Conservation (phyloP, 2,329 filamentous ascomycete genomes). For the Alternaria sp. region DNA sequence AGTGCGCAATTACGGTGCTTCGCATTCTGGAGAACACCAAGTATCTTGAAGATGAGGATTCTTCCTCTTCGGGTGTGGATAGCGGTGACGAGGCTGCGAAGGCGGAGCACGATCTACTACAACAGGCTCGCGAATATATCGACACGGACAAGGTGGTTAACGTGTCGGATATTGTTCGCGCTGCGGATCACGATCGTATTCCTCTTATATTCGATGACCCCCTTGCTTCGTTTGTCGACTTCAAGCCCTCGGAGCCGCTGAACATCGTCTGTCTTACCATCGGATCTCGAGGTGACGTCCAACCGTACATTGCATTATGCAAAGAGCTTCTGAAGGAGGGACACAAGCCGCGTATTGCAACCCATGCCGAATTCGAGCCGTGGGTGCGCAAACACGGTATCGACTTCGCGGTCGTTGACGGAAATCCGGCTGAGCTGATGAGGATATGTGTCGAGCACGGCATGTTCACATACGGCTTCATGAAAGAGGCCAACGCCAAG, state of each 20-base stretch:
- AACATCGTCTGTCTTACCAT: constrained; percentile 94
- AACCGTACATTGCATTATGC: constrained; percentile 96
- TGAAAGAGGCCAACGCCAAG: constrained; percentile 75
- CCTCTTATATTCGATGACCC: constrained; percentile 90
- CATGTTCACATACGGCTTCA: constrained; percentile 92
- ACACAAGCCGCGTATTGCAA: constrained; percentile 86
- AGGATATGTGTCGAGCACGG: constrained; percentile 94
- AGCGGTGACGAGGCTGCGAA: constrained; percentile 77
- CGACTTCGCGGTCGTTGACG: constrained; percentile 86
- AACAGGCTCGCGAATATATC: constrained; percentile 70
- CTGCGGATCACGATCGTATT: constrained; percentile 63
- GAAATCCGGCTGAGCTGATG: constrained; percentile 95
- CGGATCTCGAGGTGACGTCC: constrained; percentile 92
- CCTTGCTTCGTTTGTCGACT: constrained; percentile 85
- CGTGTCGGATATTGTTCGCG: constrained; percentile 42
- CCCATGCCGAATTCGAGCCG: constrained; percentile 84
- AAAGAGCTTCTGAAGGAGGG: constrained; percentile 89
- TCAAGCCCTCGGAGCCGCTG: constrained; percentile 82
- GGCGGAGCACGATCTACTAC: constrained; percentile 80
- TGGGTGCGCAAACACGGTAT: constrained; percentile 96
- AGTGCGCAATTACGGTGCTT: constrained; percentile 83
- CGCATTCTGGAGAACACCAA: constrained; percentile 76
- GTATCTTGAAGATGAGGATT: constrained; percentile 73
- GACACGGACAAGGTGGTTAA: constrained; percentile 30
- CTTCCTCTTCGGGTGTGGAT: constrained; percentile 72